phyloP scores from a whole-genome alignment of 2,329 filamentous ascomycete genomes.

The Nigrospora sphaerica region DNA sequence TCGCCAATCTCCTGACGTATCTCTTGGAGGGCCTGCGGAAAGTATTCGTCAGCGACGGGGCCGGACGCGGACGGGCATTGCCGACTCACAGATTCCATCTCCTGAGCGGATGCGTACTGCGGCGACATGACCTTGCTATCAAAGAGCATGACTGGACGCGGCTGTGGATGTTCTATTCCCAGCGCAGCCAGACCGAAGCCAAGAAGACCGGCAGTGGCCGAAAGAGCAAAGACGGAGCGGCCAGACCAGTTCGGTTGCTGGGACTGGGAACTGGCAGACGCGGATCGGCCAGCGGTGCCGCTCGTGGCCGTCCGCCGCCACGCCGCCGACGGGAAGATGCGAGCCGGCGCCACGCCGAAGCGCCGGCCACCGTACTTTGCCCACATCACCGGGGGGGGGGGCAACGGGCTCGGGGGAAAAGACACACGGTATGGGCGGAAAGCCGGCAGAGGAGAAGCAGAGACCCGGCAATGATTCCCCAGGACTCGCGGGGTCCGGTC shows the following conservation, averaged over 20 bases:
- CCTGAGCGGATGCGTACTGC: slow-evolving; percentile 38
- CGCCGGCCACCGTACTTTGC: slow-evolving; percentile 11
- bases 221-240: slow-evolving; percentile 19
- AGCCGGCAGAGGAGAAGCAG: too few species aligned
- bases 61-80: neutral
- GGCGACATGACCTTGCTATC: slow-evolving; percentile 18
- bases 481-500: too few species aligned
- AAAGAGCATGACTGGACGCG: slow-evolving; percentile 16
- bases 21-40: slow-evolving; percentile 42
- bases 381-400: slow-evolving; percentile 7
- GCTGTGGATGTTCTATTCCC: slow-evolving; percentile 13
- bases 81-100: slow-evolving; percentile 41
- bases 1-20: slow-evolving; percentile 39
- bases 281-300: slow-evolving; percentile 7
- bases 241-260: slow-evolving; percentile 17
- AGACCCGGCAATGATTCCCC: too few species aligned
- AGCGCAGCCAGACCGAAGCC: slow-evolving; percentile 20
- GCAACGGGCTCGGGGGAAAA: too few species aligned
- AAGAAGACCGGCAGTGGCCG: slow-evolving; percentile 19
- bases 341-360: slow-evolving; percentile 10
- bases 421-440: too few species aligned
- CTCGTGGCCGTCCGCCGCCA: slow-evolving; percentile 8
- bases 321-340: slow-evolving; percentile 8
- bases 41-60: neutral
- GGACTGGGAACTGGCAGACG: slow-evolving; percentile 7